phyloP scores from a whole-genome alignment of 441 rosid species.

The Hura crepitans region DNA sequence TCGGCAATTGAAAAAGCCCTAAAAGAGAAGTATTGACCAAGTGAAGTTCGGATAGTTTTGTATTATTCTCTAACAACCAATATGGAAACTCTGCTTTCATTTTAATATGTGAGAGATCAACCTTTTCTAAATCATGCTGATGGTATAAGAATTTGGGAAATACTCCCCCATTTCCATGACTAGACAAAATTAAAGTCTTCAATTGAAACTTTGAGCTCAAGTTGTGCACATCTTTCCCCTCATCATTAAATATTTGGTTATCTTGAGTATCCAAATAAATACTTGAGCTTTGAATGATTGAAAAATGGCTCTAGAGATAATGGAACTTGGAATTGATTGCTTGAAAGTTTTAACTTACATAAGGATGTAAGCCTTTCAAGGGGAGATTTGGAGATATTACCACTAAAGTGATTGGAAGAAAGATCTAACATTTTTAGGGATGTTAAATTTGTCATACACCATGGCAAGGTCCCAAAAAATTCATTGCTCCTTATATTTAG shows the following conservation, averaged over 20 bases:
- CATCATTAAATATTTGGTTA: slow-evolving; percentile 7
- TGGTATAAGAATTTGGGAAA: slow-evolving; percentile 26
- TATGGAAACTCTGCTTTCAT: slow-evolving; percentile 24
- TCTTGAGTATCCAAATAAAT: background rate
- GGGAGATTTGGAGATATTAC: slow-evolving; percentile 14
- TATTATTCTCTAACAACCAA: slow-evolving; percentile 37
- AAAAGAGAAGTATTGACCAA: slow-evolving; percentile 19
- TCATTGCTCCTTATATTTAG: background rate
- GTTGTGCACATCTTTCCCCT: background rate
- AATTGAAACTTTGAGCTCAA: slow-evolving; percentile 19
- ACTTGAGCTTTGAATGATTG: slow-evolving; percentile 28
- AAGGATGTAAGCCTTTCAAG: slow-evolving; percentile 19
- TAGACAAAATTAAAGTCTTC: background rate
- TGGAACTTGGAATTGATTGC: slow-evolving; percentile 23
- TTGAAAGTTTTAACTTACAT: background rate
- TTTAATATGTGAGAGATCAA: slow-evolving; percentile 14
- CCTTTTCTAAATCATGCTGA: slow-evolving; percentile 10
- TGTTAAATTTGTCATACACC: slow-evolving; percentile 27
- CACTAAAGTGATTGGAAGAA: slow-evolving; percentile 11
- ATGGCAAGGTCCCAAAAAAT: slow-evolving; percentile 12
- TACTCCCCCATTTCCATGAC: background rate
- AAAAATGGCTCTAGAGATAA: slow-evolving; percentile 22
- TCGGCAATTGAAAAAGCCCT: slow-evolving; percentile 18
- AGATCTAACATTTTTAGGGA: slow-evolving; percentile 9
- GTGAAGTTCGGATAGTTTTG: background rate